Evolutionary conservation across 2,329 filamentous ascomycete species (phyloP).

Genomic region (Diplodia corticola): DNA sequence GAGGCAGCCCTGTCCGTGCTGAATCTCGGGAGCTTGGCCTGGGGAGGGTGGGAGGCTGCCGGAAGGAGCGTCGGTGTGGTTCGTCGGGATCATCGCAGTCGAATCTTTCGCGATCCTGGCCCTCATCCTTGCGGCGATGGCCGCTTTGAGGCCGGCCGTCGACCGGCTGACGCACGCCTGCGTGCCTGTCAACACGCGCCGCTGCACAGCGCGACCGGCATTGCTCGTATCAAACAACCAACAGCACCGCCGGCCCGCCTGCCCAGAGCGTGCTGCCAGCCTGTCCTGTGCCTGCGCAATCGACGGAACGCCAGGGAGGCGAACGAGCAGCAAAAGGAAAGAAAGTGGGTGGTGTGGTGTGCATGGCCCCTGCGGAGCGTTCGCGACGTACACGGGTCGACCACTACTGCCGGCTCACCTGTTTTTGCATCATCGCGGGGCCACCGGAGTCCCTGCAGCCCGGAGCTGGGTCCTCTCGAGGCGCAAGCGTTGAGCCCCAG

Average conservation of each 20-base stretch:
- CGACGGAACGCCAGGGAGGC: not conserved
- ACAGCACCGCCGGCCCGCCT: constrained; percentile 11
- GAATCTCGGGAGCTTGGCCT: constrained; percentile 1
- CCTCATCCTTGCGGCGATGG: not conserved
- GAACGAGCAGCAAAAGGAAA: constrained; percentile 2
- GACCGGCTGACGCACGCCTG: constrained; percentile 1
- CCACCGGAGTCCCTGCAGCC: constrained; percentile 15
- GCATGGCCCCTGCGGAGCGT: constrained; percentile 13
- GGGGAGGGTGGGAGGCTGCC: not conserved
- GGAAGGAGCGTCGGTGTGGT: not conserved
- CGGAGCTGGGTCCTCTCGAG: constrained; percentile 2
- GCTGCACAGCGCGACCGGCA: not conserved
- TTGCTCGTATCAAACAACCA: constrained; percentile 3
- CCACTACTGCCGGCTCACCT: constrained; percentile 28
- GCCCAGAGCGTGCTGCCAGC: not conserved
- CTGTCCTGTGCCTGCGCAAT: too few relatives aligned
- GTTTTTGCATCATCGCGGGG: constrained; percentile 32
- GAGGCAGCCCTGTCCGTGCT: not conserved
- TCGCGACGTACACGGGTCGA: not conserved
- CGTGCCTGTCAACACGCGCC: not conserved
- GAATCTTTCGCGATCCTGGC: not conserved
- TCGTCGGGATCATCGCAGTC: not conserved
- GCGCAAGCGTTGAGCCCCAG: not conserved
- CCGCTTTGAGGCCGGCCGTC: not conserved
- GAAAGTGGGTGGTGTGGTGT: constrained; percentile 17